Percentiles rank a stretch among this genome's conserved stretches.
phyloP scores from a whole-genome alignment of 179 eudicot species.

The Drosera spatulata region DNA sequence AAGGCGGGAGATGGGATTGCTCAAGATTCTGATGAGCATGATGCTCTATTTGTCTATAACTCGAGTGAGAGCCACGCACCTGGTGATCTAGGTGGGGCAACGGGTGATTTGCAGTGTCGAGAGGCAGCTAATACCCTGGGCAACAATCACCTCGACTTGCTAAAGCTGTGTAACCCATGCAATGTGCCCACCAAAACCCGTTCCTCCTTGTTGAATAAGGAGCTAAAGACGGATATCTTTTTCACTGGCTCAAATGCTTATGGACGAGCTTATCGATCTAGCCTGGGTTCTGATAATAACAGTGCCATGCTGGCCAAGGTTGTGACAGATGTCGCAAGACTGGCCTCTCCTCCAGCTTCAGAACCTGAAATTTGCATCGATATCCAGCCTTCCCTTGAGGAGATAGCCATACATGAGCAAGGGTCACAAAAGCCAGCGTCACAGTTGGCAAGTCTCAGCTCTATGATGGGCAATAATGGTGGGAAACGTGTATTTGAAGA shows the following conservation, averaged over 20 bases:
- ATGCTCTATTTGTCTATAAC: slow-evolving; percentile 13
- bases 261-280: slow-evolving; percentile 7
- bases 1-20: slow-evolving; percentile 16
- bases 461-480: slow-evolving; percentile 40
- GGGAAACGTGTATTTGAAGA: slow-evolving; percentile 50
- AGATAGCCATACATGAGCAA: slow-evolving; percentile 28
- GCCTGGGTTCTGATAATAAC: slow-evolving; percentile 13
- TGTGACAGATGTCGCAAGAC: slow-evolving; percentile 16
- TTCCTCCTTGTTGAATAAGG: slow-evolving; percentile 25
- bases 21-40: slow-evolving; percentile 15
- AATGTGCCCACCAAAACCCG: slow-evolving; percentile 43
- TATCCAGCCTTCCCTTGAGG: slow-evolving; percentile 25
- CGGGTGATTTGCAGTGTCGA: slow-evolving; percentile 14
- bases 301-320: slow-evolving; percentile 11
- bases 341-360: slow-evolving; percentile 1
- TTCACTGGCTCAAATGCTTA: slow-evolving; percentile 18
- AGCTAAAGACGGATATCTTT: slow-evolving; percentile 19
- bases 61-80: slow-evolving; percentile 12
- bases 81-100: slow-evolving; percentile 17
- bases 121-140: slow-evolving; percentile 19
- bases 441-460: slow-evolving; percentile 29
- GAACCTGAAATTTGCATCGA: slow-evolving; percentile 18
- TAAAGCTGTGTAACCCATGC: slow-evolving; percentile 23
- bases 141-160: slow-evolving; percentile 21
- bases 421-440: slow-evolving; percentile 25